These are phyloP conservation scores for Leptographium procerum DNA, from an alignment of 2,329 filamentous ascomycete genomes.

Conservation along the genomic window DNA sequence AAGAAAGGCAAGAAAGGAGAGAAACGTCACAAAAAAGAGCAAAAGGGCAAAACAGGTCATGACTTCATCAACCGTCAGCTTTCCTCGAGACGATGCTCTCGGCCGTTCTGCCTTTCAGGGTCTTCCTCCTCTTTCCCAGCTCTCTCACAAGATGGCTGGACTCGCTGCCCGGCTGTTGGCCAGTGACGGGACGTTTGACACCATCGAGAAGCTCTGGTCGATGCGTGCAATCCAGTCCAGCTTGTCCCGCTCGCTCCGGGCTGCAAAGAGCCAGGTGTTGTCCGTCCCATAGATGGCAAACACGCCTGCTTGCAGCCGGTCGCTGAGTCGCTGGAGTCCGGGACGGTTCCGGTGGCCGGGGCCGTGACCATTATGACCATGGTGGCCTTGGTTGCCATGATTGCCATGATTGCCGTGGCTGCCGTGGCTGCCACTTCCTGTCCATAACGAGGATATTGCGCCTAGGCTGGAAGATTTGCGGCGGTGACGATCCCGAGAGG, in stretches of 20 bases:
- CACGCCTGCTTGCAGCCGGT: constrained; percentile 56
- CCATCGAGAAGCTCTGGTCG: constrained; percentile 56
- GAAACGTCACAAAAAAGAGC: neutral
- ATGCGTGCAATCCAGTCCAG: constrained; percentile 95
- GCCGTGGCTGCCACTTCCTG: constrained; percentile 28
- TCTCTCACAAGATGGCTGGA: constrained; percentile 14
- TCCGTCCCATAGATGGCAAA: constrained; percentile 92
- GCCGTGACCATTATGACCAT: neutral
- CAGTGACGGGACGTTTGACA: constrained; percentile 24
- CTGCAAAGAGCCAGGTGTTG: constrained; percentile 92
- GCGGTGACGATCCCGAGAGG: constrained; percentile 28
- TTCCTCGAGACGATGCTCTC: neutral
- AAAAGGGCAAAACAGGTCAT: neutral
- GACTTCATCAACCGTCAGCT: neutral
- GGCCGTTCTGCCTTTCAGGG: neutral
- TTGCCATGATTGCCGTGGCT: too few relatives aligned
- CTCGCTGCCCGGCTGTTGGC: constrained; percentile 30
- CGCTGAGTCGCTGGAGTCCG: constrained; percentile 42
- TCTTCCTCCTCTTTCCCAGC: too few relatives aligned
- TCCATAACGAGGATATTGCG: constrained; percentile 40
- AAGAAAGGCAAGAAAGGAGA: neutral
- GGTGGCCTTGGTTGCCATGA: neutral
- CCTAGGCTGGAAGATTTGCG: constrained; percentile 18
- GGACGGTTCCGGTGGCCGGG: constrained; percentile 20
- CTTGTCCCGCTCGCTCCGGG: constrained; percentile 81